Conservation (phyloP, 2,329 filamentous ascomycete species). For the Hymenoscyphus fraxineus region DNA sequence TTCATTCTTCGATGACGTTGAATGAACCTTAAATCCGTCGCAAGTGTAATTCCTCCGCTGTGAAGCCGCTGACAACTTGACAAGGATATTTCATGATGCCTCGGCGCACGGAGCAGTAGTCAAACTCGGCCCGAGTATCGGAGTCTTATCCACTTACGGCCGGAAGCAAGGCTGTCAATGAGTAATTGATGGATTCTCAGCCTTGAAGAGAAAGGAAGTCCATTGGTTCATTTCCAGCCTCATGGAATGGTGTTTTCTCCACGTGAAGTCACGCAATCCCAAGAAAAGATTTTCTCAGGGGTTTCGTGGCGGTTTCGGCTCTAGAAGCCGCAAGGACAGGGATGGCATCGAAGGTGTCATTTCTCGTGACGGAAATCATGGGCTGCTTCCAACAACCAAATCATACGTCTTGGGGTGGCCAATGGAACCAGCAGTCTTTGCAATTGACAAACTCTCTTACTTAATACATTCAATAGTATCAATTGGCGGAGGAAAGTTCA, state of each 20-base stretch:
- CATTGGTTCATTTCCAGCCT: not conserved
- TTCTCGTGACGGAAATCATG: not conserved
- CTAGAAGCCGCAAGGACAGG: not conserved
- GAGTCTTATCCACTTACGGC: not conserved
- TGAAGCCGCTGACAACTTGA: no score
- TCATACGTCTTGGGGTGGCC: not conserved
- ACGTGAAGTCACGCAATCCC: conserved; percentile 2
- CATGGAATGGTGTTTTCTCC: not conserved
- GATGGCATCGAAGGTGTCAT: not conserved
- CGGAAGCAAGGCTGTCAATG: not conserved
- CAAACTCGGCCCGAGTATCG: not conserved
- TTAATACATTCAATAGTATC: not conserved
- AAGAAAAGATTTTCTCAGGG: conserved; percentile 1
- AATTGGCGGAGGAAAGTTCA: not conserved
- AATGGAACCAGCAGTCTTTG: not conserved
- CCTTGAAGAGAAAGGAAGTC: not conserved
- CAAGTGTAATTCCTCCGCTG: not conserved
- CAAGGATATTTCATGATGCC: not conserved
- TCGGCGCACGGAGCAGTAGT: not conserved
- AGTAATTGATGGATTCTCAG: not conserved
- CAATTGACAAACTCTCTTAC: not conserved
- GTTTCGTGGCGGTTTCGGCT: not conserved
- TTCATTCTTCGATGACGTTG: not conserved
- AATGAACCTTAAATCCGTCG: not conserved
- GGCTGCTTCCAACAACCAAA: not conserved